Evolutionary conservation across 2,329 filamentous ascomycete genomes (phyloP).

Genomic region (Aspergillus costaricaensis): DNA sequence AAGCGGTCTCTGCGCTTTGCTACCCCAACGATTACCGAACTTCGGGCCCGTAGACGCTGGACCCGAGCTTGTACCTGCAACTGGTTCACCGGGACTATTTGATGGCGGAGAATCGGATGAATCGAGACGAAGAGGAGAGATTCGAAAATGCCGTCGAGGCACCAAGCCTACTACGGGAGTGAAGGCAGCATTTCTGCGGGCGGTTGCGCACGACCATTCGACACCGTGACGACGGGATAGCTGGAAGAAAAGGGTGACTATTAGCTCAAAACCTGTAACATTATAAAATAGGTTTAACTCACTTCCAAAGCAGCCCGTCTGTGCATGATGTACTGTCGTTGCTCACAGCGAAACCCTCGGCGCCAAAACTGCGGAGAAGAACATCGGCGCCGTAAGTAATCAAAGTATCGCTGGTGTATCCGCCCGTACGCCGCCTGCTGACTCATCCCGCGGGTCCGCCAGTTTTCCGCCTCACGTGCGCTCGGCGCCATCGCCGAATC

Average conservation of each 20-base stretch:
- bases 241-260: conserved; percentile 20
- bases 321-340: conserved; percentile 33
- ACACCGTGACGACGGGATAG: conserved; percentile 41
- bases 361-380: conserved; percentile 16
- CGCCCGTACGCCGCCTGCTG: neutral
- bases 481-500: conserved; percentile 38
- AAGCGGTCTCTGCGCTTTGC: conserved; percentile 18
- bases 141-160: conserved; percentile 39
- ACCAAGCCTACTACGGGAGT: conserved; percentile 19
- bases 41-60: conserved; percentile 24
- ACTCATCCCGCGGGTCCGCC: conserved; percentile 7
- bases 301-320: conserved; percentile 38
- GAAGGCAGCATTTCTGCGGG: conserved; percentile 26
- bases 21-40: conserved; percentile 30
- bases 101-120: conserved; percentile 32
- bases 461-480: conserved; percentile 31
- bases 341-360: conserved; percentile 17
- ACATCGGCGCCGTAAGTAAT: neutral
- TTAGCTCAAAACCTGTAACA: neutral
- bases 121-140: conserved; percentile 29
- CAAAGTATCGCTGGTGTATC: neutral
- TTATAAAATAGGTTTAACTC: neutral
- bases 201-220: conserved; percentile 41
- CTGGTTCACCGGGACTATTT: conserved; percentile 18
- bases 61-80: conserved; percentile 9